phyloP scores from a whole-genome alignment of 2,329 filamentous ascomycete genomes.

The Didymosphaeria variabile region DNA sequence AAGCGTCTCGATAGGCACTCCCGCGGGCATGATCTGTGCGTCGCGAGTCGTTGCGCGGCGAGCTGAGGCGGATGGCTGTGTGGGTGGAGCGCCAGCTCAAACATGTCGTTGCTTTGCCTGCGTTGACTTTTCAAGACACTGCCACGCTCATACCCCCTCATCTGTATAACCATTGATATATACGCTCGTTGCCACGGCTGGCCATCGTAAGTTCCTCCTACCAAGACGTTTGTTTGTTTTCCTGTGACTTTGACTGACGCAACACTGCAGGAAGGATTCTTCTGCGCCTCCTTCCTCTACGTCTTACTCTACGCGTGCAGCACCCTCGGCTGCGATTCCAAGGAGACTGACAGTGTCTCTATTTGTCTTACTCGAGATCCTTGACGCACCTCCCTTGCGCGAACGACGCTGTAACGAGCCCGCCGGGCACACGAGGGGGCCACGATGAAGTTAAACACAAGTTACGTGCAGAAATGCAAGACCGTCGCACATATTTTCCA shows the following conservation, averaged over 20 bases:
- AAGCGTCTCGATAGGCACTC: conserved; percentile 14
- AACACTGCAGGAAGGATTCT: conserved; percentile 10
- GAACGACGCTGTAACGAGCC: conserved; percentile 3
- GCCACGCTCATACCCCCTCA: conserved; percentile 6
- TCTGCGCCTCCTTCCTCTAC: conserved; percentile 1
- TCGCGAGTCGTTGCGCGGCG: conserved; percentile 9
- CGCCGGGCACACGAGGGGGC: conserved; percentile 6
- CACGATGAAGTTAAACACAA: conserved; percentile 56
- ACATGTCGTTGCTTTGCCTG: conserved; percentile 7
- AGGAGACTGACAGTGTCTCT: background rate
- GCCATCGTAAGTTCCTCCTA: conserved; percentile 7
- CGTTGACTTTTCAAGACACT: conserved; percentile 8
- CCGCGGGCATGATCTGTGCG: conserved; percentile 14
- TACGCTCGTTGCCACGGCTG: conserved; percentile 2
- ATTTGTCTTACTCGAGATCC: background rate
- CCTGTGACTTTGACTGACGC: conserved; percentile 6
- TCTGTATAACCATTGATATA: no score
- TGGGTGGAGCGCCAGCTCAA: conserved; percentile 11
- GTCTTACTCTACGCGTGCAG: background rate
- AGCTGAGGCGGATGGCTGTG: conserved; percentile 17
- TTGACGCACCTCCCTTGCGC: background rate
- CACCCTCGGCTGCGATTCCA: background rate
- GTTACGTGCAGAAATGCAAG: conserved; percentile 64
- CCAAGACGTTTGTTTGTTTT: conserved; percentile 6
- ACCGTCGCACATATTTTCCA: conserved; percentile 64